Percentiles rank a stretch among this genome's conserved stretches.
Conservation (phyloP, 1,284 basidiomycete species). For the Porphyrellus sp. region DNA sequence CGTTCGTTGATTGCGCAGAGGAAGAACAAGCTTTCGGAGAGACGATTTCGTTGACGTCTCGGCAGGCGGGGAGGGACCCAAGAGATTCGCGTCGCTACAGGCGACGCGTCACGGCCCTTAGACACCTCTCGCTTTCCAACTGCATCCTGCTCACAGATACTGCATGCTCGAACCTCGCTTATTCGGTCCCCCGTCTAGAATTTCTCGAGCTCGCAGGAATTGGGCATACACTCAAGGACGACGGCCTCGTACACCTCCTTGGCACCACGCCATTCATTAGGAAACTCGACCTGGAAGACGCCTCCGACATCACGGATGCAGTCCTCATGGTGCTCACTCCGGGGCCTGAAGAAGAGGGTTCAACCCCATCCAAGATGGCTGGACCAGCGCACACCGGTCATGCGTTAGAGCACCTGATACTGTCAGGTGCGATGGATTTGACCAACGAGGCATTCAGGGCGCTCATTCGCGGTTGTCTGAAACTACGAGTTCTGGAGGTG, state of each 20-base stretch:
- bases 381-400: conserved; percentile 48
- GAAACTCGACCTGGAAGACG: conserved; percentile 83
- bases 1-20: conserved; percentile 59
- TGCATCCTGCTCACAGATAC: conserved; percentile 73
- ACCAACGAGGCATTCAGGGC: conserved; percentile 59
- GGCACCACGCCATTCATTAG: conserved; percentile 68
- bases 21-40: conserved; percentile 35
- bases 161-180: conserved; percentile 69
- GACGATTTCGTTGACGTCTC: conserved; percentile 53
- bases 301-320: conserved; percentile 69
- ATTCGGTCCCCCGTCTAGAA: conserved; percentile 73
- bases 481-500: conserved; percentile 65
- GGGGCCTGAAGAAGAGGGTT: conserved; percentile 1
- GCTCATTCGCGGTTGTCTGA: conserved; percentile 64
- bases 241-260: conserved; percentile 71
- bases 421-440: conserved; percentile 67
- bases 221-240: conserved; percentile 63
- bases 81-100: conserved; percentile 49
- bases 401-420: conserved; percentile 66
- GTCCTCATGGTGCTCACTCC: conserved; percentile 70
- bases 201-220: conserved; percentile 81
- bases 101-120: conserved; percentile 66
- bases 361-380: conserved; percentile 5
- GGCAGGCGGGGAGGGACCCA: conserved; percentile 62
- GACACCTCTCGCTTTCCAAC: conserved; percentile 77